A percentile compares a stretch with the other conserved stretches of the same genome.
Conservation (phyloP, 306 rosid genomes). For the Sesbania bispinosa region DNA sequence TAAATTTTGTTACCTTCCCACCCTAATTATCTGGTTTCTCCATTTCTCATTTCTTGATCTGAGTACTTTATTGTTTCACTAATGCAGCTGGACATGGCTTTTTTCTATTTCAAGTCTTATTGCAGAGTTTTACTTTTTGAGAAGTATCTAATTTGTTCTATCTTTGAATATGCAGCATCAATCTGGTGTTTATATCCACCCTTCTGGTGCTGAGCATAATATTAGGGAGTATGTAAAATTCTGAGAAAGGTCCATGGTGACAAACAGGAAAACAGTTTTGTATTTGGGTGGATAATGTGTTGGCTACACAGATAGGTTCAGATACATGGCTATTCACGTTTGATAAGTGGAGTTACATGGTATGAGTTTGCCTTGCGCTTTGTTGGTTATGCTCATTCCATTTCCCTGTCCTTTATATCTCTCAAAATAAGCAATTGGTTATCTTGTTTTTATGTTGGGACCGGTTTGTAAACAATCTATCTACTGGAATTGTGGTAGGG, state of each 20-base stretch:
- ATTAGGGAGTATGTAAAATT: conserved; percentile 33
- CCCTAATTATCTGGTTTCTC: background rate
- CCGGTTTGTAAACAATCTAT: background rate
- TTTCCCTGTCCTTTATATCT: background rate
- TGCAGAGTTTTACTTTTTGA: background rate
- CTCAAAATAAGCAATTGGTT: background rate
- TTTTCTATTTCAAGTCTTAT: background rate
- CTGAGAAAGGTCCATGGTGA: conserved; percentile 59
- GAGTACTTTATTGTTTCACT: background rate
- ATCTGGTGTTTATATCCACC: conserved; percentile 55
- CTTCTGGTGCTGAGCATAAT: conserved; percentile 57
- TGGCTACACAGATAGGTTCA: conserved; percentile 47
- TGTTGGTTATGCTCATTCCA: conserved; percentile 5
- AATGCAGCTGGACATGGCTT: background rate
- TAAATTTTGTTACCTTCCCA: background rate
- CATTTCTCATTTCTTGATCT: background rate
- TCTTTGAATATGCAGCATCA: conserved; percentile 45
- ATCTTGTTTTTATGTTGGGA: background rate
- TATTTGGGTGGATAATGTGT: conserved; percentile 66
- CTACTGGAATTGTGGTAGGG: background rate
- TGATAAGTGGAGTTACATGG: conserved; percentile 67
- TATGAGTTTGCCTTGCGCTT: conserved; percentile 18
- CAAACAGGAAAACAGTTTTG: conserved; percentile 60
- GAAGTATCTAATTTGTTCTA: conserved; percentile 12
- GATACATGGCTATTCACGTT: conserved; percentile 72